phyloP scores from a whole-genome alignment of 345 rosid genomes.

The Alliaria petiolata region DNA sequence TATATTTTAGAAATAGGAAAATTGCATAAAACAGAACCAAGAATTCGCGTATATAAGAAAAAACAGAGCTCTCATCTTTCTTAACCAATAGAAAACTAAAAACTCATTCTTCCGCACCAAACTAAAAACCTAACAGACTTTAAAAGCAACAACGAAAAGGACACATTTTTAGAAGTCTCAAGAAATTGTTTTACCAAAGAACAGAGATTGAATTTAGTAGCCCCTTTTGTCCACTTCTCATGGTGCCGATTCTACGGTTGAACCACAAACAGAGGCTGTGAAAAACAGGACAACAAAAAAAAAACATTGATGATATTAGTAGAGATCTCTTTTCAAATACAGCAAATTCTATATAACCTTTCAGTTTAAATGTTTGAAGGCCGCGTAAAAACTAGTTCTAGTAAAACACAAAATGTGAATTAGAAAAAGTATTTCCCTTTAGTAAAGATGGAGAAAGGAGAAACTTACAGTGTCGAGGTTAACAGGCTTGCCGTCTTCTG shows the following conservation, averaged over 20 bases:
- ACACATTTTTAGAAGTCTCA: background rate
- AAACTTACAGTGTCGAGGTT: constrained; percentile 63
- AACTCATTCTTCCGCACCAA: constrained; percentile 10
- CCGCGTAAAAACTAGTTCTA: background rate
- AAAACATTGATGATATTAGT: constrained; percentile 11
- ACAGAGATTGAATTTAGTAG: constrained; percentile 2
- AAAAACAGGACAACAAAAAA: background rate
- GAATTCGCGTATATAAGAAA: constrained; percentile 2
- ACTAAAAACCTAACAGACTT: constrained; percentile 19
- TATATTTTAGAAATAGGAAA: background rate
- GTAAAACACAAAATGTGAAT: background rate
- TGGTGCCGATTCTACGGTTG: constrained; percentile 47
- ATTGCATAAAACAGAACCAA: background rate
- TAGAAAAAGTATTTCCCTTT: background rate
- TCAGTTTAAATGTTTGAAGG: background rate
- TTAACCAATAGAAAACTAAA: background rate
- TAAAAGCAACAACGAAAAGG: background rate
- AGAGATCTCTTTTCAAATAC: background rate
- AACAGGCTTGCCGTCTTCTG: constrained; percentile 73
- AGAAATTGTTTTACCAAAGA: constrained; percentile 14
- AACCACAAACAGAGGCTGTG: constrained; percentile 79
- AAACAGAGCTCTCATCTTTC: background rate
- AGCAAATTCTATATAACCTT: background rate
- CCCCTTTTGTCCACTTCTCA: background rate
- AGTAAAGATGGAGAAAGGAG: background rate